Evolutionary conservation across 148 eudicot species (phyloP).

Genomic region (Silene latifolia): DNA sequence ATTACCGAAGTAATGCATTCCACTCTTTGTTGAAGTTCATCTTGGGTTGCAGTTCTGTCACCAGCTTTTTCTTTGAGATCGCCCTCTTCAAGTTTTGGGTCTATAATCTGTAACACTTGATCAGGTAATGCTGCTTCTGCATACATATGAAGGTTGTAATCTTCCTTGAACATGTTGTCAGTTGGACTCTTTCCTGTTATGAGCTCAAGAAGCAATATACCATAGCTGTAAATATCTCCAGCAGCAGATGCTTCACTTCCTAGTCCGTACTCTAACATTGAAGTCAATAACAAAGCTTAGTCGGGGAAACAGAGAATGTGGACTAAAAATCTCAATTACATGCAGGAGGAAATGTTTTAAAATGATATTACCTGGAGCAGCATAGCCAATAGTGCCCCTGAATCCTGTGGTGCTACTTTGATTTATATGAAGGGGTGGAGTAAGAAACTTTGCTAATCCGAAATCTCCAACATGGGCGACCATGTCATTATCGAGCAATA

Average conservation of each 20-base stretch:
- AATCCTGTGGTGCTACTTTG: conserved; percentile 19
- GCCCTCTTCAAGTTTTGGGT: neutral
- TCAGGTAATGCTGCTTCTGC: conserved; percentile 17
- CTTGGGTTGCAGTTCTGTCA: neutral
- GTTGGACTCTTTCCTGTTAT: conserved; percentile 20
- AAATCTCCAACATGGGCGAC: conserved; percentile 17
- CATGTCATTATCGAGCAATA: conserved; percentile 18
- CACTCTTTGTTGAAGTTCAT: neutral
- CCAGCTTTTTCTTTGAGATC: neutral
- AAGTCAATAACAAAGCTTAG: conserved; percentile 1
- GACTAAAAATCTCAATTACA: neutral
- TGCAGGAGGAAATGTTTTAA: too few species aligned
- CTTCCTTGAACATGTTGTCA: conserved; percentile 15
- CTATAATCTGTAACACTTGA: conserved; percentile 11
- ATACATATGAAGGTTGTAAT: conserved; percentile 14
- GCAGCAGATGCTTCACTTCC: conserved; percentile 3
- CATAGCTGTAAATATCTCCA: conserved; percentile 21
- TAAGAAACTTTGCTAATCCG: conserved; percentile 14
- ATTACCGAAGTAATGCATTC: conserved; percentile 10
- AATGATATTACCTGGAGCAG: conserved; percentile 11
- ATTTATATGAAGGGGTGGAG: conserved; percentile 5
- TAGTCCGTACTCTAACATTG: conserved; percentile 12
- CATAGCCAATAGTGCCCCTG: conserved; percentile 3
- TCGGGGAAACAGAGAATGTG: neutral
- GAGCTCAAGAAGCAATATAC: conserved; percentile 17